These are phyloP conservation scores for Pittosporum tobira DNA, from an alignment of 129 eudicot genomes.

Conservation along the genomic window DNA sequence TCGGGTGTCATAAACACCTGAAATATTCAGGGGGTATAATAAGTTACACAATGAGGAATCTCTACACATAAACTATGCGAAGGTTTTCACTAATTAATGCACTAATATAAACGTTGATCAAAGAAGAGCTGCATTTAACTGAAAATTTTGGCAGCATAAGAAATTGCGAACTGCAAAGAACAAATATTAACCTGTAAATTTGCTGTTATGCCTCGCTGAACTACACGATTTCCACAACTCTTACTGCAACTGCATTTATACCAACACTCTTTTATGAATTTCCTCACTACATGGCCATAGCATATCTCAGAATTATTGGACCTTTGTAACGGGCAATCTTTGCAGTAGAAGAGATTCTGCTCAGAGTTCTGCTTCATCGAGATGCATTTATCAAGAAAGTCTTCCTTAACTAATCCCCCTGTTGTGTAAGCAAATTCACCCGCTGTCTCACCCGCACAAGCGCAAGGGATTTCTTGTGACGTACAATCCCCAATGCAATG, in stretches of 20 bases:
- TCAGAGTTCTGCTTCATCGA: conserved; percentile 14
- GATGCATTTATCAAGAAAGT: conserved; percentile 28
- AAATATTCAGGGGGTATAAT: background rate
- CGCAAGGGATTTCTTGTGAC: conserved; percentile 32
- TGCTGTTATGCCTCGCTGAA: conserved; percentile 46
- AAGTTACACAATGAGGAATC: background rate
- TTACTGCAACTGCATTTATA: conserved; percentile 46
- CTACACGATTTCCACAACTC: conserved; percentile 55
- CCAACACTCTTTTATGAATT: conserved; percentile 64
- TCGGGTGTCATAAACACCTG: conserved; percentile 61
- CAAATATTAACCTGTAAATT: conserved; percentile 35
- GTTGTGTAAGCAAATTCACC: conserved; percentile 46
- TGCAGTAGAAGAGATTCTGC: conserved; percentile 28
- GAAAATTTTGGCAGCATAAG: conserved; percentile 1
- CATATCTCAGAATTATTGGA: conserved; percentile 24
- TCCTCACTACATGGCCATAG: conserved; percentile 46
- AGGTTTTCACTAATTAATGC: background rate
- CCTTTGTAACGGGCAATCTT: conserved; percentile 45
- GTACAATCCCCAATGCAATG: conserved; percentile 50
- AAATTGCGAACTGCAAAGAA: background rate
- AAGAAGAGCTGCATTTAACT: background rate
- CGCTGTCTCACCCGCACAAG: conserved; percentile 44
- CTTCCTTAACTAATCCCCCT: conserved; percentile 32
- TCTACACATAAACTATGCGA: background rate
- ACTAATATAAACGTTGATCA: too few relatives aligned